Base-by-base conservation (phyloP, 805 yeast species). In the Myxozyma nipponensis region DNA sequence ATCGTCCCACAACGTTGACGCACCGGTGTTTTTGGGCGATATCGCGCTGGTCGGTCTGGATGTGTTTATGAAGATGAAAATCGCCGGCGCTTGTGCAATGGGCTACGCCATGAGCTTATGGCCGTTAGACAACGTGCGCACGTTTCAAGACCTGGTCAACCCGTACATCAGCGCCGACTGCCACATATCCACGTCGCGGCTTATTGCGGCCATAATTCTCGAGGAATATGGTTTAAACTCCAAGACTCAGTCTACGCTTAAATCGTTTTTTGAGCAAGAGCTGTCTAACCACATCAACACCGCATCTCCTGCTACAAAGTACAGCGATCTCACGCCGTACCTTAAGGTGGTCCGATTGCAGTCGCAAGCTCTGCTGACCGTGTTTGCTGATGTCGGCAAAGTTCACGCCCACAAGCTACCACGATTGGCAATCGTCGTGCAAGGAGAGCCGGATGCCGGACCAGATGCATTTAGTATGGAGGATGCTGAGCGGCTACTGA, bases 361-460 rank as follows among this genome's bases (percentile, higher is more conserved):
- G 50, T 88, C 96, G 65, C 80, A 86, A 60, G 88, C 91, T 44
- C 68, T 93, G 46, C 78, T 89, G 56, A 81, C 83, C 47, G 81
- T 88, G 1, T 86, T 93, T 67, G 78, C 82, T 36, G 88, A 83
- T 44, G 78, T 75, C 28, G 96, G 91, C 3, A 84, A 83, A 66
- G 67, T 91, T 19, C 75, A 91, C 1, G 77, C 80, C 10, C 72
- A 77, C 19, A 84, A 83, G 63, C 66, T 88, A 3, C 97, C 97
- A 0, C 85, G 82, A 47, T 67, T 93, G 18, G 93, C 98, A 0
- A 82, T 89, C 3, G 81, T 90, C 7, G 96, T 91, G 3, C 91
- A 89, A 66, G 98, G 98, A 32, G 98, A 93, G 64, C 74, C 81
- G 1, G 95, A 86, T 52, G 95, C 97, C 1, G 97, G 96, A 1